Conservation (phyloP, 768 basidiomycete genomes). For the Termitomyces bulborhizus region DNA sequence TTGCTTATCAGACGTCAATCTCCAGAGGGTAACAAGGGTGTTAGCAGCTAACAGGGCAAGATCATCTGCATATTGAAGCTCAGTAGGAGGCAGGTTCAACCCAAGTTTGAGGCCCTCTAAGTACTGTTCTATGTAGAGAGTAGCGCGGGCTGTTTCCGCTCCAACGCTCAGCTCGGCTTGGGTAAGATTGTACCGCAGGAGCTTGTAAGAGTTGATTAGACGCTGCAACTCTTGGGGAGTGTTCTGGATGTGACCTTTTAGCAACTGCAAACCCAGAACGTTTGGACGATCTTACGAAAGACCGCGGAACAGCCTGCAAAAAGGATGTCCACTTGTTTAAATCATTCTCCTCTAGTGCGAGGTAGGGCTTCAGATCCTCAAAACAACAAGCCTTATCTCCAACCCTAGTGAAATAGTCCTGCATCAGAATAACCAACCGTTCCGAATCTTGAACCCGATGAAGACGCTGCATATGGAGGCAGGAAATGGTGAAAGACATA, state of each 20-base stretch:
- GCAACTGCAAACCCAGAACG: neutral
- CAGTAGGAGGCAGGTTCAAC: constrained; percentile 57
- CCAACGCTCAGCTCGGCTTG: constrained; percentile 46
- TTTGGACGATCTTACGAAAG: constrained; percentile 35
- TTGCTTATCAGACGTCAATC: constrained; percentile 42
- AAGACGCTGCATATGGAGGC: neutral
- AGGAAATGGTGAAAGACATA: constrained; percentile 13
- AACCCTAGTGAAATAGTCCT: constrained; percentile 64
- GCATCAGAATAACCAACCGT: constrained; percentile 42
- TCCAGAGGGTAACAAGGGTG: constrained; percentile 61
- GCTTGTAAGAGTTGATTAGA: constrained; percentile 69
- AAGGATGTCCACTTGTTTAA: constrained; percentile 47
- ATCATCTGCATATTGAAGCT: constrained; percentile 86
- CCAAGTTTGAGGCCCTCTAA: constrained; percentile 64
- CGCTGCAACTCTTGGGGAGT: constrained; percentile 52
- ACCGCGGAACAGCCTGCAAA: constrained; percentile 39
- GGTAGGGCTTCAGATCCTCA: constrained; percentile 75
- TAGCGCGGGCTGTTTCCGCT: constrained; percentile 46
- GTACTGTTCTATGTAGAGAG: constrained; percentile 54
- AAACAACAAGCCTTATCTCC: constrained; percentile 83
- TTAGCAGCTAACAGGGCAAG: constrained; percentile 71
- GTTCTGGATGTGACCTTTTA: constrained; percentile 28
- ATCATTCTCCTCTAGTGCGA: constrained; percentile 41
- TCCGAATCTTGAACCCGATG: constrained; percentile 30
- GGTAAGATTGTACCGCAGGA: constrained; percentile 56